Evolutionary conservation across 1,284 basidiomycete genomes (phyloP), one percentile per base, ranked within the genome.

Genomic region (Marasmius oreades): DNA sequence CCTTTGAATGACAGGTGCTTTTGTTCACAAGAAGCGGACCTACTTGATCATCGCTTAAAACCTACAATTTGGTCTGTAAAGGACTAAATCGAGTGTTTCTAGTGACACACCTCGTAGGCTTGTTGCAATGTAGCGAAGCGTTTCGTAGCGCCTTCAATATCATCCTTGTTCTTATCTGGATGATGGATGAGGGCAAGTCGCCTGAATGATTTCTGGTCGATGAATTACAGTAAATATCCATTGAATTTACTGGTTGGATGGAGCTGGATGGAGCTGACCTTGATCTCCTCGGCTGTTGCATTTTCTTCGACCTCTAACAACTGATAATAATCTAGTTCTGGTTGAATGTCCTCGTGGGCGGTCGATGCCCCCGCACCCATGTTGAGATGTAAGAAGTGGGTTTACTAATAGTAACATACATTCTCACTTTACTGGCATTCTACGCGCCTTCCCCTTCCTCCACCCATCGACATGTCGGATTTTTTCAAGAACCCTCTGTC

Each of bases 1-100:
- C 62, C 50, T 63, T 64, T 64, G 61, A 55, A 51, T 26, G 47
- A 31, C 52, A 50, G 7, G 33, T 43, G 20, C 14, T 3, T 20
- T 26, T 12, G 4, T 48, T 20, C 12, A 33, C n/a, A 42, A 7
- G 18, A 44, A 33, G 20, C 44, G 37, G 44, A 52, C 82, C 72
- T 72, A 93, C 94, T 79, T 96, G 93, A 55, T 95, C 92, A 68
- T 97, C 95, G 64, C 90, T 93, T 37, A 95, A 78, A 55, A 94
- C 85, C 90, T 93, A 56, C 6, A 33, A 26, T 36, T 53, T n/a
- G 24, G 47, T 46, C n/a, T n/a, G n/a, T n/a, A n/a, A n/a, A n/a
- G n/a, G n/a, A n/a, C n/a, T n/a, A n/a, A n/a, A n/a, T n/a, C n/a
- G n/a, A n/a, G n/a, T n/a, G n/a, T n/a, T n/a, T n/a, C n/a, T 11